Evolutionary conservation across 371 early-diverging fungal species (phyloP).

Genomic region (Mucor racemosus): DNA sequence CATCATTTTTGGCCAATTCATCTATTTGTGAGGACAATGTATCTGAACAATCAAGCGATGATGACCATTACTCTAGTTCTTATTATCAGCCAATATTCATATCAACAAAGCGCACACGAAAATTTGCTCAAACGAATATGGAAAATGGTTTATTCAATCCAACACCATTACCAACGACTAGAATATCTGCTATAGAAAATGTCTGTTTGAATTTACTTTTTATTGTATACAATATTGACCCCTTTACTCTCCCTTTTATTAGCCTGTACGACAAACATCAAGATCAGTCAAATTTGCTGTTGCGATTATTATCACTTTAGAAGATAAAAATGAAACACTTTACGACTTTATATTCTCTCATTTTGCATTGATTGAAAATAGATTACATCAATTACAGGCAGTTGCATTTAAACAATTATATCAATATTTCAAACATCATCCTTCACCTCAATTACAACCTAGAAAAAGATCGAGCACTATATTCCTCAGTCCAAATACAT

Average conservation of each 20-base stretch:
- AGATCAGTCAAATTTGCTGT: slow-evolving; percentile 64
- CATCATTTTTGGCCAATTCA: slow-evolving; percentile 48
- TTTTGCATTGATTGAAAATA: slow-evolving; percentile 66
- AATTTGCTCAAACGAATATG: slow-evolving; percentile 67
- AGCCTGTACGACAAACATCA: slow-evolving; percentile 47
- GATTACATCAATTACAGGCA: slow-evolving; percentile 64
- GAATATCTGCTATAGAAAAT: slow-evolving; percentile 18
- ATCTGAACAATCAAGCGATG: slow-evolving; percentile 49
- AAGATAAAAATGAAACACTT: slow-evolving; percentile 53
- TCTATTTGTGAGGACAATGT: slow-evolving; percentile 36
- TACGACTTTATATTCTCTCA: slow-evolving; percentile 71
- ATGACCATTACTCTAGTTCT: slow-evolving; percentile 36
- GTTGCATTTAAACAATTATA: slow-evolving; percentile 55
- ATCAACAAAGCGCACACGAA: slow-evolving; percentile 52
- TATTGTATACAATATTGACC: neutral
- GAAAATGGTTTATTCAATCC: slow-evolving; percentile 67
- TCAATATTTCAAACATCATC: slow-evolving; percentile 40
- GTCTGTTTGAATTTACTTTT: slow-evolving; percentile 9
- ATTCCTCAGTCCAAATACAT: slow-evolving; percentile 45
- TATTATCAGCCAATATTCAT: slow-evolving; percentile 21
- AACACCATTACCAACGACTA: slow-evolving; percentile 59
- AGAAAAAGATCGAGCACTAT: slow-evolving; percentile 33
- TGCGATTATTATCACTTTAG: slow-evolving; percentile 61
- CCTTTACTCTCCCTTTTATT: slow-evolving; percentile 11
- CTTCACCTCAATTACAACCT: slow-evolving; percentile 27